phyloP scores from a whole-genome alignment of 345 rosid species.

The Rhizophora mangle region DNA sequence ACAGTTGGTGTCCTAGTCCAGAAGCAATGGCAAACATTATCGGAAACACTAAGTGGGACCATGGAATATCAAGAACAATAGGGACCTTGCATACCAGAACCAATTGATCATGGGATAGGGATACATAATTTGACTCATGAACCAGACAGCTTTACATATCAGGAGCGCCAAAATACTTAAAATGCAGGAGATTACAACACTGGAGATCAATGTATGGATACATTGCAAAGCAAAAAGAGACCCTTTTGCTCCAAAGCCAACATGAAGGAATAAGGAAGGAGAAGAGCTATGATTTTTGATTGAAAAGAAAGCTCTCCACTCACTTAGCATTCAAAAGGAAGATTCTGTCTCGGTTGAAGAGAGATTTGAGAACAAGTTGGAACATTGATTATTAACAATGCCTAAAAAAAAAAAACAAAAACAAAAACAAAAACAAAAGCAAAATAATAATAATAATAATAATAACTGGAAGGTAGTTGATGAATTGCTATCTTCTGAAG shows the following conservation, averaged over 20 bases:
- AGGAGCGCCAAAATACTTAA: neutral
- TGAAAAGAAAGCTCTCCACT: slow-evolving; percentile 23
- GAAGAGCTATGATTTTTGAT: neutral
- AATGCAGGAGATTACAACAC: neutral
- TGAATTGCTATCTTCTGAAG: slow-evolving; percentile 2
- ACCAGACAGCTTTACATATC: slow-evolving; percentile 12
- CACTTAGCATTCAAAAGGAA: slow-evolving; percentile 22
- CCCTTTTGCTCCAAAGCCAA: neutral
- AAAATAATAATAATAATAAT: too few relatives aligned
- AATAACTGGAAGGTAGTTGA: slow-evolving; percentile 2
- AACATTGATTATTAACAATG: neutral
- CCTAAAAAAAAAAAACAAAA: too few relatives aligned
- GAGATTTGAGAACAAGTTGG: neutral
- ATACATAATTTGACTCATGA: slow-evolving; percentile 1
- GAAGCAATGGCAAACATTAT: slow-evolving; percentile 6
- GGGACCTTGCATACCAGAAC: slow-evolving; percentile 7
- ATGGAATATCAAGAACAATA: neutral
- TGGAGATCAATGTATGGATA: neutral
- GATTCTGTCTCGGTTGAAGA: slow-evolving; percentile 13
- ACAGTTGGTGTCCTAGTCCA: slow-evolving; percentile 5
- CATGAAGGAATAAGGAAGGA: neutral
- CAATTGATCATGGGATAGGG: slow-evolving; percentile 15
- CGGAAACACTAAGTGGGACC: slow-evolving; percentile 22
- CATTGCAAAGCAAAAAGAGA: neutral
- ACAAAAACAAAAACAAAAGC: too few relatives aligned